These are phyloP conservation scores for Nothopassalora personata DNA, from an alignment of 2,329 filamentous ascomycete species.

Conservation along the genomic window DNA sequence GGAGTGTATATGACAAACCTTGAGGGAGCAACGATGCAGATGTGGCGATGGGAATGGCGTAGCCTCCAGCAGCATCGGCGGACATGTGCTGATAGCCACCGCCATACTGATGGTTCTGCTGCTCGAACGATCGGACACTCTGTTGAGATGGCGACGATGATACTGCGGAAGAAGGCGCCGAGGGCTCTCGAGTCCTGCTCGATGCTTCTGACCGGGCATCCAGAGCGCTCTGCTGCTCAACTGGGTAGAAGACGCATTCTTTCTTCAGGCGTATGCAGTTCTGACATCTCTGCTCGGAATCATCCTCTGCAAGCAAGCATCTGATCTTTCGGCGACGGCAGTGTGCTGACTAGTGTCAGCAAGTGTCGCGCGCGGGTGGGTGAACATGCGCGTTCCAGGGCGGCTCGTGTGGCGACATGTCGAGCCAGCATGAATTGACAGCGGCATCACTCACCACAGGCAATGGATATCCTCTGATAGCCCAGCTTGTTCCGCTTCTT, in stretches of 20 bases:
- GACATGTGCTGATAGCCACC: not conserved
- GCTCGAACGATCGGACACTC: conserved; percentile 15
- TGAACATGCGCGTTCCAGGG: conserved; percentile 13
- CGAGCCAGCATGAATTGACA: conserved; percentile 8
- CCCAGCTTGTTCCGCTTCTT: conserved; percentile 86
- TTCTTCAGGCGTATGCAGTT: conserved; percentile 95
- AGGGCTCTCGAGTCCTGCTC: conserved; percentile 15
- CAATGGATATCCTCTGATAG: conserved; percentile 79
- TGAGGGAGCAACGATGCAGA: conserved; percentile 1
- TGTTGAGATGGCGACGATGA: conserved; percentile 22
- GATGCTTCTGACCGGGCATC: conserved; percentile 25
- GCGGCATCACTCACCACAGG: conserved; percentile 69
- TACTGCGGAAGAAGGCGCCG: conserved; percentile 25
- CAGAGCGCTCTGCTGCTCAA: conserved; percentile 50
- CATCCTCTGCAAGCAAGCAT: conserved; percentile 71
- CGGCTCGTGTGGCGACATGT: conserved; percentile 8
- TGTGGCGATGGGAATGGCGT: conserved; percentile 6
- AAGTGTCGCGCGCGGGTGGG: conserved; percentile 12
- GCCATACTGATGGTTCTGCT: not conserved
- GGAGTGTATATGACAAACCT: not conserved
- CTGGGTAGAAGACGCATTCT: conserved; percentile 86
- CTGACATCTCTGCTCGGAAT: conserved; percentile 70
- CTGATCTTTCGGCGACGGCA: conserved; percentile 91
- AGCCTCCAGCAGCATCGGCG: not conserved
- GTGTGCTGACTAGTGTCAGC: conserved; percentile 57